Conservation (phyloP, 352 stramenopile species). For the Pythium phragmitis region DNA sequence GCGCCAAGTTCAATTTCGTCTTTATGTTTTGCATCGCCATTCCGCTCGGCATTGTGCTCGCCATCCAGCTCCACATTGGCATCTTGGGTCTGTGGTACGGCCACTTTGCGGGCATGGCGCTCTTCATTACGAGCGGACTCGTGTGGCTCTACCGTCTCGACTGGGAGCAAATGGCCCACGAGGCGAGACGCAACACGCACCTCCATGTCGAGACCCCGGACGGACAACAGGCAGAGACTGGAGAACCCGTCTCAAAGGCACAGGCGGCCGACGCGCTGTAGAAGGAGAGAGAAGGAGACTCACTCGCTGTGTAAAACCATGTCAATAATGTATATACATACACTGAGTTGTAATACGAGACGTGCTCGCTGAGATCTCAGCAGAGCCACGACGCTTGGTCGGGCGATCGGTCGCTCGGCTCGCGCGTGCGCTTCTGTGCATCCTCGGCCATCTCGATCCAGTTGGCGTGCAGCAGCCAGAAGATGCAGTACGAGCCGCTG, state of each 20-base stretch:
- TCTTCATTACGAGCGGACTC: conserved; percentile 17
- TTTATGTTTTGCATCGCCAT: conserved; percentile 56
- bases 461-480: conserved; percentile 70
- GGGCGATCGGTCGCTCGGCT: conserved; percentile 33
- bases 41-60: conserved; percentile 47
- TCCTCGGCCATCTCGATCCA: conserved; percentile 69
- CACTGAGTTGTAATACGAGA: not conserved
- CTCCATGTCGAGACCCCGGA: conserved; percentile 33
- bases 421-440: conserved; percentile 52
- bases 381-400: conserved; percentile 25
- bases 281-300: not conserved
- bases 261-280: conserved; percentile 5
- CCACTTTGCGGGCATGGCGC: conserved; percentile 38
- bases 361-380: conserved; percentile 4
- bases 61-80: conserved; percentile 43
- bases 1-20: conserved; percentile 54
- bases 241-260: too few species aligned
- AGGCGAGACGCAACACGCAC: conserved; percentile 35
- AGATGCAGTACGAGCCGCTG: conserved; percentile 65
- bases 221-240: not conserved
- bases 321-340: not conserved
- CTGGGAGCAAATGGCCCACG: conserved; percentile 32
- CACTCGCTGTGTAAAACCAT: conserved; percentile 1
- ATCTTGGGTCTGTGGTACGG: conserved; percentile 68
- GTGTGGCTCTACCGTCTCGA: conserved; percentile 32